Evolutionary conservation across 345 rosid species (phyloP), one percentile per base, ranked within the genome.

Genomic region (Corchorus capsularis): DNA sequence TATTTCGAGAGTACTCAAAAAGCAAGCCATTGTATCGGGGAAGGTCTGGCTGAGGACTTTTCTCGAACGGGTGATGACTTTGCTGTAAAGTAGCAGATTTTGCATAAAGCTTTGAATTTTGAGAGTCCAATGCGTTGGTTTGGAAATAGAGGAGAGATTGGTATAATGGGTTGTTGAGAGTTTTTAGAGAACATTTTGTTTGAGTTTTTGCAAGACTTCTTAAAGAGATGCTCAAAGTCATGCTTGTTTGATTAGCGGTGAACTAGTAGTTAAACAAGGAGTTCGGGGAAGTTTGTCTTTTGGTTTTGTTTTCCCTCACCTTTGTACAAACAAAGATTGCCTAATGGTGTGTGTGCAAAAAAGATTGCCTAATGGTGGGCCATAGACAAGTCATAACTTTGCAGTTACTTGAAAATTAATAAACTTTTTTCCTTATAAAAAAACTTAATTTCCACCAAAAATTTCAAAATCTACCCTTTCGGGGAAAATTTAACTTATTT

Each of bases 1-100:
- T 86, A 2, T 85, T 78, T 4, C 93, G 92, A 53, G 92, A 88
- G 75, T 54, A 81, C 45, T 83, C 78, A 62, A 90, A 89, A 71
- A 91, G 86, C 64, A 89, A 64, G 82, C 78, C 83, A 17, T 84
- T 85, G 75, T 60, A 79, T 2, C 22, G 75, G 9, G 54, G 67
- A 15, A 14, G 57, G 63, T 70, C 68, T 68, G 76, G 79, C 6
- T 85, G 83, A 64, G 85, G 84, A 83, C 43, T 86, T 90, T 75
- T 77, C 59, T 85, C 94, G 83, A 91, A 82, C 90, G 78, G 32
- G 43, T 87, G 71, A 74, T 56, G 85, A 49, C 87, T 87, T 20
- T 64, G 15, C 0, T 4, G 4, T 3, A 59, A 13, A 50, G 27
- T 22, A 46, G 75, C 1, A 45, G 17, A 63, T 78, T 75, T 8